phyloP scores from a whole-genome alignment of 2,329 filamentous ascomycete species.

The Colletotrichum liriopes region DNA sequence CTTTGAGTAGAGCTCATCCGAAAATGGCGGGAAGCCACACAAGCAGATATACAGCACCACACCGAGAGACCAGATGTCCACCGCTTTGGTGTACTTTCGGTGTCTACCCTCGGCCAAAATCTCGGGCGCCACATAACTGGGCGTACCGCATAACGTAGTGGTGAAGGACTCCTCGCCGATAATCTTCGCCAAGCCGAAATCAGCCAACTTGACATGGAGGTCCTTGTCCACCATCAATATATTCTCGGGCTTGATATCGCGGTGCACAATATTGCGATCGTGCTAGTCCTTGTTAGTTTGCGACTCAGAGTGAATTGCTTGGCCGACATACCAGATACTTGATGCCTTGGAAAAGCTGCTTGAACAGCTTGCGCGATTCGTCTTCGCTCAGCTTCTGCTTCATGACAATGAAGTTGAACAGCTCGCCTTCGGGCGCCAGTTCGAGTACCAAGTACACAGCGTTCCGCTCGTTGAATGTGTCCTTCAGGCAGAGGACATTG shows the following conservation, averaged over 20 bases:
- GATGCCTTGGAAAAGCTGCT: conserved; percentile 91
- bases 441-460: conserved; percentile 94
- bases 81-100: conserved; percentile 92
- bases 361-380: conserved; percentile 89
- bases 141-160: conserved; percentile 96
- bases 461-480: conserved; percentile 93
- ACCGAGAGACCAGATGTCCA: conserved; percentile 97
- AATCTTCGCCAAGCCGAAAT: conserved; percentile 98
- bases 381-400: conserved; percentile 89
- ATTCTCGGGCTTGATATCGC: conserved; percentile 98
- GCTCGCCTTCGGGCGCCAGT: conserved; percentile 90
- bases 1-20: conserved; percentile 86
- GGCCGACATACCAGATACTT: conserved; percentile 86
- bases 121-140: conserved; percentile 96
- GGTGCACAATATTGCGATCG: conserved; percentile 96
- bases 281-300: conserved; percentile 74
- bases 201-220: conserved; percentile 90
- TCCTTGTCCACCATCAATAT: conserved; percentile 91
- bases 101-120: conserved; percentile 87
- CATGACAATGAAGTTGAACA: conserved; percentile 95
- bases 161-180: conserved; percentile 99
- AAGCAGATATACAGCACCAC: conserved; percentile 98
- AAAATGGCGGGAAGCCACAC: conserved; percentile 97
- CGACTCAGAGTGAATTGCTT: neutral
- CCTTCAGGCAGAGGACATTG: conserved; percentile 92